Evolutionary conservation across 768 basidiomycete genomes (phyloP).

Genomic region (Pleurotus giganteus): DNA sequence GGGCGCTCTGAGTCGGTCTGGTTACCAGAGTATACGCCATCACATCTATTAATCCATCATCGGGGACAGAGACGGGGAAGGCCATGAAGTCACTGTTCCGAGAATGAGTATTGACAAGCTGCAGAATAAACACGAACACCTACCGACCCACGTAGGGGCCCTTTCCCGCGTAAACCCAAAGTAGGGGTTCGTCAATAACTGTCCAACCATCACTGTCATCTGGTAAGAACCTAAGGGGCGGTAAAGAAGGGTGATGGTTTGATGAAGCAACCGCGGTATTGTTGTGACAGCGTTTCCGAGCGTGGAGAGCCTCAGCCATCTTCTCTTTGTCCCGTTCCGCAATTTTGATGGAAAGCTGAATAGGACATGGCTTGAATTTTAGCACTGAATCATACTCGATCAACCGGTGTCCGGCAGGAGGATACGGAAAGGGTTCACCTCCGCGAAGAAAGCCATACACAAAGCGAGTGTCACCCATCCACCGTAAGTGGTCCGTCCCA

Average conservation of each 20-base stretch:
- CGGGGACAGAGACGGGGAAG: slow-evolving; percentile 78
- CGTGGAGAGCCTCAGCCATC: slow-evolving; percentile 56
- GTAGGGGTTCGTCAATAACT: slow-evolving; percentile 61
- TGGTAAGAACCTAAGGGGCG: slow-evolving; percentile 42
- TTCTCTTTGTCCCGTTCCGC: slow-evolving; percentile 66
- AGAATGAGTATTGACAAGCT: neutral
- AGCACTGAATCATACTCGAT: slow-evolving; percentile 42
- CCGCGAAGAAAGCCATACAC: slow-evolving; percentile 68
- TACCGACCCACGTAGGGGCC: slow-evolving; percentile 73
- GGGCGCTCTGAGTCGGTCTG: slow-evolving; percentile 10
- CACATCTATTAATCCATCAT: slow-evolving; percentile 78
- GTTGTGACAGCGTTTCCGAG: slow-evolving; percentile 30
- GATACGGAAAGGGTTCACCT: slow-evolving; percentile 37
- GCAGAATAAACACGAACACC: slow-evolving; percentile 12
- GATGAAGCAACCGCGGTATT: slow-evolving; percentile 10
- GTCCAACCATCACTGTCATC: slow-evolving; percentile 65
- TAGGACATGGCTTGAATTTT: slow-evolving; percentile 58
- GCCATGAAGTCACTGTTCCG: slow-evolving; percentile 66
- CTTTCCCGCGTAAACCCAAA: slow-evolving; percentile 76
- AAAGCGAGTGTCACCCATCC: slow-evolving; percentile 86
- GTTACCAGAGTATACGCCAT: slow-evolving; percentile 62
- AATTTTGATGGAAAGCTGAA: slow-evolving; percentile 70
- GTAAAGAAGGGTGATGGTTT: slow-evolving; percentile 29
- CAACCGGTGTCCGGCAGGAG: neutral
- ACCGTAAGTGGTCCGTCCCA: slow-evolving; percentile 80